Conservation (phyloP, 2,329 filamentous ascomycete genomes). For the Alternaria postmessia region DNA sequence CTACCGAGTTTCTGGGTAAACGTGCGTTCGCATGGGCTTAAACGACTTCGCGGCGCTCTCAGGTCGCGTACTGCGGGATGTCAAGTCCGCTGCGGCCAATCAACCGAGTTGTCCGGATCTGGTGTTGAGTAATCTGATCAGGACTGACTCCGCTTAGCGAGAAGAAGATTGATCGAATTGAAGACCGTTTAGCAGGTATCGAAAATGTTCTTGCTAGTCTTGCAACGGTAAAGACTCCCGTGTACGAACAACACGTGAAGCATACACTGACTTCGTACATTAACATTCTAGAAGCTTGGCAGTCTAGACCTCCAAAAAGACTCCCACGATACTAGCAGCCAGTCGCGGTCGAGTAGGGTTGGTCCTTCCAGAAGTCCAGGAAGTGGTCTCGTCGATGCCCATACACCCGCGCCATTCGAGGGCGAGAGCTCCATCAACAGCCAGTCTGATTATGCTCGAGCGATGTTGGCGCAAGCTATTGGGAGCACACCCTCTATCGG, state of each 20-base stretch:
- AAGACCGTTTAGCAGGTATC: slow-evolving; percentile 59
- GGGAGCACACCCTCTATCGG: slow-evolving; percentile 44
- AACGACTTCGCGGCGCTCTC: background rate
- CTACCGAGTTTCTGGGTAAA: background rate
- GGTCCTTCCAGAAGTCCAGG: slow-evolving; percentile 21
- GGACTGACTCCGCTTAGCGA: slow-evolving; percentile 50
- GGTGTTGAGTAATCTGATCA: background rate
- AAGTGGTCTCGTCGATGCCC: slow-evolving; percentile 34
- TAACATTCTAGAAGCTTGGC: slow-evolving; percentile 25
- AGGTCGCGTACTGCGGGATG: background rate
- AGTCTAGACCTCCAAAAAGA: slow-evolving; percentile 37
- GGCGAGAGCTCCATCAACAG: slow-evolving; percentile 59
- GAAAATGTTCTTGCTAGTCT: slow-evolving; percentile 54
- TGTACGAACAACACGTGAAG: background rate
- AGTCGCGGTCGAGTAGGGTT: slow-evolving; percentile 33
- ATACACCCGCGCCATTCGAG: slow-evolving; percentile 52
- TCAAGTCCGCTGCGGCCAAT: background rate
- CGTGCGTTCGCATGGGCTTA: background rate
- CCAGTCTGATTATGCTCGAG: slow-evolving; percentile 58
- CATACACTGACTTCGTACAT: background rate
- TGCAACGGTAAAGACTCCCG: slow-evolving; percentile 13
- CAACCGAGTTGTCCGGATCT: background rate
- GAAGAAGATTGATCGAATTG: slow-evolving; percentile 62
- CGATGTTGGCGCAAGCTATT: slow-evolving; percentile 54
- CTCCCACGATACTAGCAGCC: slow-evolving; percentile 31